These are phyloP conservation scores for Metschnikowia baotianmanensis DNA, from an alignment of 805 yeast species.

Conservation along the genomic window DNA sequence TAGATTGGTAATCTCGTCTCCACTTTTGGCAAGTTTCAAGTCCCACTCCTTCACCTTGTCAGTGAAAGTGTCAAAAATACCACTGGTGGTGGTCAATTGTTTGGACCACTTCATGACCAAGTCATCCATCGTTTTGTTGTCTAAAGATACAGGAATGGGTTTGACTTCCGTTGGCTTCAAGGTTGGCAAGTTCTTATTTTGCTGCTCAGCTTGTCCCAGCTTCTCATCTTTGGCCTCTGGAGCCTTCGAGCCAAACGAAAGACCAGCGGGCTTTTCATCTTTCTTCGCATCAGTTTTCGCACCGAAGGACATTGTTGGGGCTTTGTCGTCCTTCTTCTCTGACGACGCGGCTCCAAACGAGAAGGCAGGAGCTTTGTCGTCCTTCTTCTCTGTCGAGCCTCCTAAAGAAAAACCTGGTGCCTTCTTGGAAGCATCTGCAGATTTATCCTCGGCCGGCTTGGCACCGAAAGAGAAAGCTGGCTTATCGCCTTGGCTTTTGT, in stretches of 20 bases:
- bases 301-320: constrained; percentile 19
- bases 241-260: constrained; percentile 24
- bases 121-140: constrained; percentile 91
- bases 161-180: constrained; percentile 54
- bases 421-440: constrained; percentile 10
- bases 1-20: constrained; percentile 75
- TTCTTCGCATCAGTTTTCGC: constrained; percentile 19
- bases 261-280: constrained; percentile 14
- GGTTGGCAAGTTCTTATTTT: constrained; percentile 25
- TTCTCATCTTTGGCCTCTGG: constrained; percentile 6
- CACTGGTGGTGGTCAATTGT: constrained; percentile 70
- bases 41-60: constrained; percentile 83
- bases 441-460: constrained; percentile 13
- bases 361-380: constrained; percentile 20
- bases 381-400: constrained; percentile 23
- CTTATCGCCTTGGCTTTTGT: constrained; percentile 13
- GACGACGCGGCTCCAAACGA: constrained; percentile 23
- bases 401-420: constrained; percentile 19
- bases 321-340: constrained; percentile 18
- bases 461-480: constrained; percentile 18
- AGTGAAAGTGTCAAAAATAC: constrained; percentile 73
- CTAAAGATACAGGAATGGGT: constrained; percentile 71
- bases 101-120: constrained; percentile 90
- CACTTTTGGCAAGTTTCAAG: constrained; percentile 73
- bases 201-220: constrained; percentile 10